These are phyloP conservation scores for Fusarium piperis DNA, from an alignment of 2,329 filamentous ascomycete genomes.

Conservation along the genomic window DNA sequence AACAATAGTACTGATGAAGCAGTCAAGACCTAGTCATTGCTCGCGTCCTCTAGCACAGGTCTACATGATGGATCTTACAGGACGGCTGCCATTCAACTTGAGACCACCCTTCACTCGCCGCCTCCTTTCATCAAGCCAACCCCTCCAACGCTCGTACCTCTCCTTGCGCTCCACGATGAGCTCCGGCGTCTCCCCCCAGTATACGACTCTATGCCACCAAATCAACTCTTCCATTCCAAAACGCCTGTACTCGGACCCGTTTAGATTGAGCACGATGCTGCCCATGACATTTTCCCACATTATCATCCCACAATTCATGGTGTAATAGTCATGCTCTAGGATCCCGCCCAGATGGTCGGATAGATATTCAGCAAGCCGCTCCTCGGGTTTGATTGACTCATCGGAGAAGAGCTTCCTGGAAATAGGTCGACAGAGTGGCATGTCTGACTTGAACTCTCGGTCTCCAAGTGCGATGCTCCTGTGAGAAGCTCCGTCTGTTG, in stretches of 20 bases:
- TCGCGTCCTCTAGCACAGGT: neutral
- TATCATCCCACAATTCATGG: neutral
- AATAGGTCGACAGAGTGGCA: neutral
- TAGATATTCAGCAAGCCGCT: neutral
- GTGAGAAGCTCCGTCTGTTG: constrained; percentile 4
- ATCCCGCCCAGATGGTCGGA: neutral
- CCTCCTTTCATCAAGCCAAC: neutral
- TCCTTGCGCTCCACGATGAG: neutral
- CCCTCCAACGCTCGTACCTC: neutral
- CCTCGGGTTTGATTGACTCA: neutral
- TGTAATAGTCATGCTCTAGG: neutral
- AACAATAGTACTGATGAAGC: neutral
- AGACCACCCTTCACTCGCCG: neutral
- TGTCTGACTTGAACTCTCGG: neutral
- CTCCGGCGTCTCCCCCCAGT: neutral
- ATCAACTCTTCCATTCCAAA: neutral
- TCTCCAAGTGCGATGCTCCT: neutral
- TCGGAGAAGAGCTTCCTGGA: neutral
- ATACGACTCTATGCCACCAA: neutral
- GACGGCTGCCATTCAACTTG: neutral
- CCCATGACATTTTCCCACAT: neutral
- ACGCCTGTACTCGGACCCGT: neutral
- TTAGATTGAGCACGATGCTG: neutral
- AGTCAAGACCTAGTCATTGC: neutral
- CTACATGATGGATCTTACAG: neutral